Base-by-base conservation (phyloP, 768 basidiomycete species). In the Glaciozyma martinii region DNA sequence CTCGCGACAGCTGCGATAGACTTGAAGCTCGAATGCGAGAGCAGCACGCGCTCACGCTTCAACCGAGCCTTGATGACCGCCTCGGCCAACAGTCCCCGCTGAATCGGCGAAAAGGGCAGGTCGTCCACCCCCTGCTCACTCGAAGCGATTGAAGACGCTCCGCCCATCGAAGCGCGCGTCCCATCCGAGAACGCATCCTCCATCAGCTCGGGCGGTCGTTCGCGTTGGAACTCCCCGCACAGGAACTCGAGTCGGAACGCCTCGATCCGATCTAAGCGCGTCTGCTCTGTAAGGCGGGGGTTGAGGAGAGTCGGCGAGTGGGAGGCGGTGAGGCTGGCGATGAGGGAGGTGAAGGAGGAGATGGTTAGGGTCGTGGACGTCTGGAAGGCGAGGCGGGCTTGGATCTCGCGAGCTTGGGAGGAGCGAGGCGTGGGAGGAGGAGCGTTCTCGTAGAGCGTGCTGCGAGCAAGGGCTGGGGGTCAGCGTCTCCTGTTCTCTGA, bases 81-180 rank as follows among this genome's bases (percentile, higher is more conserved):
- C 49, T 63, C 66, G 25, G 62, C 62, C n/a, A 67, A n/a, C 54
- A 60, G 13, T 18, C 66, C 66, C n/a, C 65, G 58, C 32, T 27
- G 27, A 5, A 62, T 21, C 10, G 62, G 37, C 19, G 61, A 57
- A 43, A 40, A 29, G 0, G 67, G 67, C 27, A 65, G 16, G 33
- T n/a, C 53, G 30, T 55, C 46, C 52, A 19, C 27, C 4, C 42
- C 54, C 8, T 53, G 27, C 42, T 49, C 54, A 30, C 33, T 29
- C 29, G 55, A 25, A 1, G 46, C 33, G 23, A n/a, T 10, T 13
- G 42, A 29, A 21, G 52, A 29, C 9, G 9, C 25, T 3, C 59
- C 67, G 19, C 60, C 63, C 6, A 47, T 12, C 53, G 60, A 62
- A 30, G n/a, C 30, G 5, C 62, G 12, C 5, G 62, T 43, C 19